Evolutionary conservation across 2,329 filamentous ascomycete genomes (phyloP), one percentile per base, ranked within the genome.

Genomic region (Ceratocystis papillata): DNA sequence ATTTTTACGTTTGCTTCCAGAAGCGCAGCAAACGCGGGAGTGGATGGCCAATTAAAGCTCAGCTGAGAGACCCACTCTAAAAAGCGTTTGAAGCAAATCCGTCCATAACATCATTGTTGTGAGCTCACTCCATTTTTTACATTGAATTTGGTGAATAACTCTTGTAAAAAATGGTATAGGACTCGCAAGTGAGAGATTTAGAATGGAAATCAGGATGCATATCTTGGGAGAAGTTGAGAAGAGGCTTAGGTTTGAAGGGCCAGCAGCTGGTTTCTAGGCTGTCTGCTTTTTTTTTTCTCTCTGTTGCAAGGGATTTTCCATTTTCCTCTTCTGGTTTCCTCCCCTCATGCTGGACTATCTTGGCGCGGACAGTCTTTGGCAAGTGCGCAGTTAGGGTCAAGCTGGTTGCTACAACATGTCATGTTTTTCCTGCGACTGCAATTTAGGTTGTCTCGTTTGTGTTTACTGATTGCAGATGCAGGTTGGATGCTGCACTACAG

Each of bases 1-100:
- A 66, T 63, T 66, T 22, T 50, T 48, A 25, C 55, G 55, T 25
- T 66, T 66, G 55, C 44, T 66, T 66, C 65, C 55, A 60, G 65
- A 66, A 66, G 65, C 65, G 65, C 59, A 66, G 25, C 65, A 66
- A 41, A 62, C 65, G 60, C 65, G 65, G 65, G 65, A 63, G 65
- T 45, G 12, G 15, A 12, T 37, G 15, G 37, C 65, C 65, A 66
- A 62, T 66, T 41, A 66, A 50, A 63, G 37, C 5, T 8, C n/a
- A 53, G 62, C 17, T 62, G 22, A 45, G 12, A 8, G 59, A 28
- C 59, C 59, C 65, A 66, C 65, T 41, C 37, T n/a, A 25, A 53
- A 10, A 33, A 50, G 22, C 1, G 41, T 20, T 33, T 50, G 61
- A 33, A 63, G 20, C n/a, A n/a, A 46, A 48, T 33, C 20, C n/a